Base-by-base conservation (phyloP, 768 basidiomycete genomes). In the Tulasnella sp. region DNA sequence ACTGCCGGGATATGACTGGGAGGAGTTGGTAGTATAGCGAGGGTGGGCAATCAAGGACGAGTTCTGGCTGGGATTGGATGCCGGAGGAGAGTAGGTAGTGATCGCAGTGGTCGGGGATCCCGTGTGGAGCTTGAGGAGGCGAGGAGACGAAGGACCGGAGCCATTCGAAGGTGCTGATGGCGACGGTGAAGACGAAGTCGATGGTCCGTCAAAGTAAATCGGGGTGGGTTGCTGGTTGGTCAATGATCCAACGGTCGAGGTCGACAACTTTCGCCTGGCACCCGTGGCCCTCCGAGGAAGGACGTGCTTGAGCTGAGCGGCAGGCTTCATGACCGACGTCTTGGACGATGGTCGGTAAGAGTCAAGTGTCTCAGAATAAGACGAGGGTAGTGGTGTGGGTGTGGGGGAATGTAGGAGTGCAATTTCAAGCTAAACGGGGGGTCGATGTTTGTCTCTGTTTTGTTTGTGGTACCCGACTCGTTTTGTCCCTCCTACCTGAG, bases 211-310 rank as follows among this genome's bases (percentile, higher is more conserved):
- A 21, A 46, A 46, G 45, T 46, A 29, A 46, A 46, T 25, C 25
- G 45, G 45, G 45, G 45, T 27, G n/a, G 45, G 32, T n/a, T n/a
- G n/a, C 45, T 46, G 45, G 23, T 25, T 46, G 45, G 45, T 46
- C 25, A 27, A 46, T 9, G 23, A 23, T 19, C n/a, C 23, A n/a
- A n/a, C n/a, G n/a, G n/a, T n/a, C 25, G 45, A 23, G 25, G 45
- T 46, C 23, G 45, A 46, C 32, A 46, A 31, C 45, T 25, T 46
- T 23, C 45, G 45, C 45, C 45, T 46, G 45, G 45, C 45, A 46
- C 25, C 45, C 32, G 25, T 17, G 27, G 41, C 27, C 41, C 19
- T 43, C 21, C 42, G 21, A 23, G 21, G 42, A 8, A 27, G 42
- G 21, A 43, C 21, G 42, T 23, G 42, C 42, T 43, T 43, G 45